These are phyloP conservation scores for Bimuria novae-zelandiae DNA, from an alignment of 2,329 filamentous ascomycete genomes.

Conservation along the genomic window DNA sequence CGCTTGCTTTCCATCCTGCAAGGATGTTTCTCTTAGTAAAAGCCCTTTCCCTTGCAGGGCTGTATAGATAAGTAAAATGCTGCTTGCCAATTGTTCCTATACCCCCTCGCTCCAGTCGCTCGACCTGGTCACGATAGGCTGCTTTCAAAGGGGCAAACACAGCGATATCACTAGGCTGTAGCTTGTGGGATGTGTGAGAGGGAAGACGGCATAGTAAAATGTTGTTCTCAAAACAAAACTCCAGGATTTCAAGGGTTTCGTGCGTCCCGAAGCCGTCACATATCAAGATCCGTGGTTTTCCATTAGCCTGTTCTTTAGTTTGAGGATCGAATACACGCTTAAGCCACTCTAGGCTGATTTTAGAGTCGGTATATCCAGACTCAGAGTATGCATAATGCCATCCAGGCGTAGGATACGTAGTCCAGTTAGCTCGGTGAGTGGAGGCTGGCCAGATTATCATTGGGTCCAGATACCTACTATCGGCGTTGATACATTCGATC, in stretches of 20 bases:
- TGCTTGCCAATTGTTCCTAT: neutral
- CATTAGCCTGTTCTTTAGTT: conserved; percentile 33
- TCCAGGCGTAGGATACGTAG: conserved; percentile 18
- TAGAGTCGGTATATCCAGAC: conserved; percentile 26
- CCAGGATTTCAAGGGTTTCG: conserved; percentile 33
- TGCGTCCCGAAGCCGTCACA: conserved; percentile 24
- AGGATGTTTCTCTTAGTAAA: neutral
- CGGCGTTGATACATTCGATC: conserved; percentile 14
- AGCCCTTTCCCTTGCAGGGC: neutral
- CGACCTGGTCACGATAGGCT: neutral
- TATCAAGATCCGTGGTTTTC: conserved; percentile 18
- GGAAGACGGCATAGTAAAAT: neutral
- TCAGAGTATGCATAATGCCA: conserved; percentile 15
- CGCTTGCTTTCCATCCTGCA: neutral
- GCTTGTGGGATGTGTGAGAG: neutral
- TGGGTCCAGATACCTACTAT: conserved; percentile 19
- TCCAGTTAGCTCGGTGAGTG: conserved; percentile 6
- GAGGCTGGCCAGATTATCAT: conserved; percentile 18
- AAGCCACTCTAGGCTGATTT: conserved; percentile 42
- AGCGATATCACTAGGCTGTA: neutral
- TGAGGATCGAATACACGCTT: conserved; percentile 39
- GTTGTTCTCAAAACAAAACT: neutral
- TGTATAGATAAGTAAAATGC: neutral
- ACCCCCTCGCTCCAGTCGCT: neutral
- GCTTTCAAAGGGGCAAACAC: neutral